These are phyloP conservation scores for Starmerella sirachaensis DNA, from an alignment of 805 yeast species.

Conservation along the genomic window DNA sequence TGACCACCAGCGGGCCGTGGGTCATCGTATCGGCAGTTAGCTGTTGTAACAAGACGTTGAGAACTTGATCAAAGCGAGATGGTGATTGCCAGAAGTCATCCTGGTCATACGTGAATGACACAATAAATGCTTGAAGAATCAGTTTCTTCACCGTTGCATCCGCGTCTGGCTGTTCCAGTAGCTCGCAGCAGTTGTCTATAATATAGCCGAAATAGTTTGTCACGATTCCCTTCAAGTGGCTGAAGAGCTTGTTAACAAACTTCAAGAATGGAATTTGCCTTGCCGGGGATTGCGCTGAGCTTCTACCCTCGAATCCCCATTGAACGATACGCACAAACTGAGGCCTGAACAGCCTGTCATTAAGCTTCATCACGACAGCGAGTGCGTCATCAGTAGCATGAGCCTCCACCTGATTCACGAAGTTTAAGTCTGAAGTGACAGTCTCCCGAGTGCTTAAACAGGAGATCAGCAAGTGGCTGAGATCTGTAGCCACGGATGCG, in stretches of 20 bases:
- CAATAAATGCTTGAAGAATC: slow-evolving; percentile 55
- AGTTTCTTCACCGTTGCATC: slow-evolving; percentile 43
- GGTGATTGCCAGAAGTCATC: slow-evolving; percentile 92
- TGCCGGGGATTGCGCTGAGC: slow-evolving; percentile 32
- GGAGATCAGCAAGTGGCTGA: slow-evolving; percentile 55
- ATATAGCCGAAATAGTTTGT: slow-evolving; percentile 81
- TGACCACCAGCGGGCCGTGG: slow-evolving; percentile 70
- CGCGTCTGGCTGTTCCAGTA: slow-evolving; percentile 27
- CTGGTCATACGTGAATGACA: slow-evolving; percentile 78
- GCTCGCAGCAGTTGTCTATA: slow-evolving; percentile 50
- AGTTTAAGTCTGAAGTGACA: slow-evolving; percentile 1
- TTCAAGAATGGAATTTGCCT: slow-evolving; percentile 67
- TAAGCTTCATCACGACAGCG: slow-evolving; percentile 72
- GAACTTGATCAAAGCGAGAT: slow-evolving; percentile 65
- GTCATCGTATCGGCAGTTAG: slow-evolving; percentile 48
- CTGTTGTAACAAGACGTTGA: slow-evolving; percentile 53
- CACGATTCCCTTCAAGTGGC: slow-evolving; percentile 70
- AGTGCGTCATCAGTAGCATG: slow-evolving; percentile 63
- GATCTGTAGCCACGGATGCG: slow-evolving; percentile 51
- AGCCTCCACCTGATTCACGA: slow-evolving; percentile 63
- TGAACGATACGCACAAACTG: slow-evolving; percentile 71
- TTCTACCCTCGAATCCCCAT: slow-evolving; percentile 67
- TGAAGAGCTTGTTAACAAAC: slow-evolving; percentile 76
- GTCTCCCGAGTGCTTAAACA: slow-evolving; percentile 48
- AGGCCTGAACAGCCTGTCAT: slow-evolving; percentile 89